A percentile compares a stretch with the other conserved stretches of the same genome.
Conservation (phyloP, 2,329 filamentous ascomycete genomes). For the Fulvia fulva region DNA sequence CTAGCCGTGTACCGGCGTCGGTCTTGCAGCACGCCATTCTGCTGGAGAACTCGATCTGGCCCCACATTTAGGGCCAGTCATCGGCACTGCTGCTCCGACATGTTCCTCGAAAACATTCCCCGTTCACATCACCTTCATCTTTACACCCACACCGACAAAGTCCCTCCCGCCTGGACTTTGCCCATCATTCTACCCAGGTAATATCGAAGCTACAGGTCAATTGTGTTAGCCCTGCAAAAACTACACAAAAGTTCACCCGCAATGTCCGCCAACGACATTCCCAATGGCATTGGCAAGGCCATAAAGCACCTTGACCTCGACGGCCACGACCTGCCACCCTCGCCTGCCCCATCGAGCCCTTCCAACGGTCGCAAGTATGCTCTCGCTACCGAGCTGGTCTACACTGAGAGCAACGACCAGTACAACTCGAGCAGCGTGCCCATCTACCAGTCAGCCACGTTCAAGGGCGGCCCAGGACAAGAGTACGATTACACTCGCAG, state of each 20-base stretch:
- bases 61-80: too few species aligned
- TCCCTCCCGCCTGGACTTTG: conserved; percentile 11
- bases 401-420: conserved; percentile 92
- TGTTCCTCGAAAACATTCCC: neutral
- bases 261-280: conserved; percentile 26
- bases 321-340: conserved; percentile 81
- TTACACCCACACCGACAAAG: neutral
- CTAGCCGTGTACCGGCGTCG: neutral
- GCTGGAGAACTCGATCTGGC: too few species aligned
- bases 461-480: conserved; percentile 78
- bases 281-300: conserved; percentile 39
- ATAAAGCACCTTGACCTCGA: conserved; percentile 65
- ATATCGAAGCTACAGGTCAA: conserved; percentile 19
- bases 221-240: conserved; percentile 31
- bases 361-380: conserved; percentile 83
- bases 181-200: conserved; percentile 29
- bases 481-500: conserved; percentile 99
- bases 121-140: neutral
- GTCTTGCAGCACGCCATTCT: neutral
- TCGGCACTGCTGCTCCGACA: too few species aligned
- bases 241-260: conserved; percentile 24
- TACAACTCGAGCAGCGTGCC: conserved; percentile 95
- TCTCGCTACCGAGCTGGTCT: conserved; percentile 92
- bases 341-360: conserved; percentile 88
- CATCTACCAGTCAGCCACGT: conserved; percentile 96